Evolutionary conservation across 208 protist species (phyloP), one percentile per base, ranked within the genome.

Genomic region (Crithidia brevicula): DNA sequence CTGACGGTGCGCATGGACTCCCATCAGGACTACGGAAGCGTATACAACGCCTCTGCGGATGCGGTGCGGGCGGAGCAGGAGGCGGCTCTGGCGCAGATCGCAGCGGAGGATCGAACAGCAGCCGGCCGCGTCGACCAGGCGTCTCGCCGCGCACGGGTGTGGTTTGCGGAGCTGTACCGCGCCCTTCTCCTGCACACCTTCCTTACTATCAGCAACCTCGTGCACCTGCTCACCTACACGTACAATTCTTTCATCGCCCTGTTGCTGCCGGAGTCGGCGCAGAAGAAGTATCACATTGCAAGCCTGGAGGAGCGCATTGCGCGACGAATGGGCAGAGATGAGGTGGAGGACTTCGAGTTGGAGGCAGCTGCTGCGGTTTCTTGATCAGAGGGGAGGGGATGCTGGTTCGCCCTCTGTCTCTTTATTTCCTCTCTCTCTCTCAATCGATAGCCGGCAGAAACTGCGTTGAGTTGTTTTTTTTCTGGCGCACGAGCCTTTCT

Each of bases 301-400:
- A 76, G 50, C 25, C 46, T 89, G 33, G 82, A 89, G 34, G 82
- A 89, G n/a, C 71, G 72, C 36, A 16, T 79, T 30, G 71, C 81
- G 23, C 31, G 36, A 2, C 40, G 59, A 5, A 25, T 62, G 2
- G 54, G 50, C 9, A 54, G 28, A 18, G 51, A 68, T 16, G 43
- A 49, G 9, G 30, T 18, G 5, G 46, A 70, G n/a, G 51, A 50
- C 5, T 36, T 53, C n/a, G 57, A 60, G 52, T 7, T 63, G 25
- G 43, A 25, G 30, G 51, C 51, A 13, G 42, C 59, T 43, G 53
- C 57, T 1, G 25, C 57, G 42, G 57, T 63, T 7, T 63, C 57
- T 7, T n/a, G n/a, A n/a, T n/a, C n/a, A n/a, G n/a, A n/a, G n/a
- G n/a, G n/a, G n/a, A n/a, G n/a, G n/a, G n/a, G n/a, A n/a, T n/a